phyloP scores from a whole-genome alignment of 192 early-diverging fungal species.

The Linnemannia schmuckeri region DNA sequence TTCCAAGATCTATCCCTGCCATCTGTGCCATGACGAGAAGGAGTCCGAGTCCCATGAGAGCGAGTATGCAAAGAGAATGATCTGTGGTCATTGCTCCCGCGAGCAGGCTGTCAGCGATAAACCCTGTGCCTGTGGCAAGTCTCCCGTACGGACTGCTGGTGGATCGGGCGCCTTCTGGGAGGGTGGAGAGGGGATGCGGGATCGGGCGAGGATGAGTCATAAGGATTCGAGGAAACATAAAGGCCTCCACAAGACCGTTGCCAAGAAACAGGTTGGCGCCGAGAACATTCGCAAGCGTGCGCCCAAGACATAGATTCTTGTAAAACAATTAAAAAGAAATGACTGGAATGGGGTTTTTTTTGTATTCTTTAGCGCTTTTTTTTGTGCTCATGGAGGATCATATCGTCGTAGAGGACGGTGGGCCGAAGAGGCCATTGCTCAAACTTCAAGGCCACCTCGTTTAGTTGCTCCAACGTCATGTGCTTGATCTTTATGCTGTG shows the following conservation, averaged over 20 bases:
- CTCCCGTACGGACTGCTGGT: conserved; percentile 63
- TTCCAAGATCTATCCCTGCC: conserved; percentile 84
- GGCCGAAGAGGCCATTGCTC: conserved; percentile 69
- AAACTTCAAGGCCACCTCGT: conserved; percentile 65
- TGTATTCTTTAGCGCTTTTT: conserved; percentile 15
- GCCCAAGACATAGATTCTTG: neutral
- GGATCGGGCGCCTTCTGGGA: conserved; percentile 86
- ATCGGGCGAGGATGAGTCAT: conserved; percentile 77
- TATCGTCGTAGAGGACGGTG: conserved; percentile 60
- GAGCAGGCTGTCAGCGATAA: conserved; percentile 76
- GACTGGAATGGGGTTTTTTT: neutral
- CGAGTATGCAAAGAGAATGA: conserved; percentile 80
- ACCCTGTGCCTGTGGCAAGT: conserved; percentile 77
- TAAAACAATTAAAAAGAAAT: neutral
- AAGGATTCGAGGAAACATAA: conserved; percentile 66
- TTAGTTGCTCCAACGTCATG: conserved; percentile 59
- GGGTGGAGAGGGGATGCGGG: conserved; percentile 88
- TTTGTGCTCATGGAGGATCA: conserved; percentile 47
- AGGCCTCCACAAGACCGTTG: conserved; percentile 37
- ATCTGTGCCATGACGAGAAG: conserved; percentile 84
- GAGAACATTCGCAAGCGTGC: conserved; percentile 44
- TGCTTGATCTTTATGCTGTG: conserved; percentile 53
- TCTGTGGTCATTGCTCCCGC: conserved; percentile 88
- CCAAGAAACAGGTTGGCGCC: conserved; percentile 49
- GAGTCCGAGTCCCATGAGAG: conserved; percentile 72